Evolutionary conservation across 306 rosid species (phyloP), one percentile per base, ranked within the genome.

Genomic region (Hippophae tibetana): DNA sequence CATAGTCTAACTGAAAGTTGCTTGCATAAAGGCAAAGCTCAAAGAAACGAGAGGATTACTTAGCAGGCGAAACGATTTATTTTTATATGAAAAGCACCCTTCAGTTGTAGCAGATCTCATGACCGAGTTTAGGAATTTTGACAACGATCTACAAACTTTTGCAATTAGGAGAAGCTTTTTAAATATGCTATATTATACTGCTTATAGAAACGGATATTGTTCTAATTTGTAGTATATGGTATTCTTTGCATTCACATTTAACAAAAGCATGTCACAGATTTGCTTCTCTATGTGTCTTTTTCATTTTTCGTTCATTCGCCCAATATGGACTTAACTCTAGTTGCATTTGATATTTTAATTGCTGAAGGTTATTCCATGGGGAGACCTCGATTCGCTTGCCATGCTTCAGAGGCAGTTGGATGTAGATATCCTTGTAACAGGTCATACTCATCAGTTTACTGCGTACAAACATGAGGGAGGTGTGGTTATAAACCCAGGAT

Each of bases 361-460:
- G 69, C 27, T 68, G 81, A 74, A 92, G 99, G 99, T 92, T 78
- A 78, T 88, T 81, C 99, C 96, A 51, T 92, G 99, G 96, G 99
- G 99, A 18, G 99, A 92, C 85, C 85, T 92, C 5, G 99, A 92
- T 76, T 92, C 99, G 12, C 84, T 92, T 10, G 96, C 99, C 52
- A 92, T 88, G 99, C 84, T 88, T 59, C 99, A 92, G 75, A 85
- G 99, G 86, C 99, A 92, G 81, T 85, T 92, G 72, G 99, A 88
- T 67, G 99, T 92, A 18, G 99, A 92, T 77, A 88, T 92, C 86
- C 99, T 92, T 59, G 88, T 92, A 54, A 92, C 96, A 6, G 96
- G 99, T 56, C 99, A 92, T 62, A 92, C 99, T 4, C 96, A 92
- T 74, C 96, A 85, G 70, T 92, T 88, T 74, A 88, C 99, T 1